These are phyloP conservation scores for Vigna reflexopilosa DNA, from an alignment of 306 rosid species.

Conservation along the genomic window DNA sequence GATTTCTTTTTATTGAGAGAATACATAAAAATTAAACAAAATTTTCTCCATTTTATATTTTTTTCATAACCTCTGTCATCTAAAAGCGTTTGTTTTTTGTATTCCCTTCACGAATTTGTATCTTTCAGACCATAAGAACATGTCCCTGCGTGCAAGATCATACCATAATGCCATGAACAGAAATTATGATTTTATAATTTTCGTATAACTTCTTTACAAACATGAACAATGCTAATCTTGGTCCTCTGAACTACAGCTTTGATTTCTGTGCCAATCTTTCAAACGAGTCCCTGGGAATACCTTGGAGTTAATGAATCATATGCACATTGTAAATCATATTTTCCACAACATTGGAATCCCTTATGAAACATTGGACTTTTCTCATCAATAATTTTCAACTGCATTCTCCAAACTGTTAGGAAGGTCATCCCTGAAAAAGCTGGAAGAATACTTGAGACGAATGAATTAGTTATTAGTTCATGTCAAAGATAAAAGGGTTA, in stretches of 20 bases:
- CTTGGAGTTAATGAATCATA: conserved; percentile 14
- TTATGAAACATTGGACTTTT: background rate
- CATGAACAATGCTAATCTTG: conserved; percentile 9
- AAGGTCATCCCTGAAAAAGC: conserved; percentile 4
- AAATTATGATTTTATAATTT: conserved; percentile 12
- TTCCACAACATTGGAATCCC: background rate
- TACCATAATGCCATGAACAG: background rate
- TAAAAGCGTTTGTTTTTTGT: background rate
- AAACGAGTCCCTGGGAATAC: background rate
- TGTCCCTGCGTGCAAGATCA: background rate
- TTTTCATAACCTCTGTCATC: background rate
- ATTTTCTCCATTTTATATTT: background rate
- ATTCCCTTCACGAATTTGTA: background rate
- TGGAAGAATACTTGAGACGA: background rate
- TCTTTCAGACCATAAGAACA: background rate
- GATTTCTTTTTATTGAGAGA: too few relatives aligned
- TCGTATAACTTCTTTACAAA: background rate
- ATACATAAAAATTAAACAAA: too few relatives aligned
- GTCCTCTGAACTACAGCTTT: background rate
- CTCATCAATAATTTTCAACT: conserved; percentile 5
- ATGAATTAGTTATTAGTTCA: background rate
- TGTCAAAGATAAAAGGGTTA: background rate
- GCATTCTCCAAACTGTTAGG: conserved; percentile 1
- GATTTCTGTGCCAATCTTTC: background rate
- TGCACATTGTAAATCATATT: background rate